Base-by-base conservation (phyloP, 495 filamentous ascomycete species). In the Apodospora peruviana region DNA sequence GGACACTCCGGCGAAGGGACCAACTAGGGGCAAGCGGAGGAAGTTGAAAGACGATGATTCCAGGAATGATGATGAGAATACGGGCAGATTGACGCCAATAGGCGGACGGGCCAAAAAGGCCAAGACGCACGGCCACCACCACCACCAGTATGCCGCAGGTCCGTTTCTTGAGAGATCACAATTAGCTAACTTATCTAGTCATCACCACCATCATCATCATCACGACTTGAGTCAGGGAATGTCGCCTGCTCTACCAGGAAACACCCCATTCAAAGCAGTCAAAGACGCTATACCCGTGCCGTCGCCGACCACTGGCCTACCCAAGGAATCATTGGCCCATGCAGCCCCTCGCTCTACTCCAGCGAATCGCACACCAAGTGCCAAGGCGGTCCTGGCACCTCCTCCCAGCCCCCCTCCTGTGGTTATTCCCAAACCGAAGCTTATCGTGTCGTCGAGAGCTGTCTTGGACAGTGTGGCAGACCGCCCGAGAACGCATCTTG, bases 401-500 rank as follows among this genome's bases (percentile, higher is more conserved):
- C 71, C 76, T 5, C 66, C 62, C 19, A 66, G 63, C n/a, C 65
- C 70, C 11, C 61, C 65, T 18, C 57, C 70, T 1, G 58, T 71
- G 3, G 52, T 59, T 55, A 73, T 67, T n/a, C 81, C 80, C 7
- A 81, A 87, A 51, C 80, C 79, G 39, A 81, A 77, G 37, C 78
- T 72, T 4, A 76, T 73, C 14, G 77, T 90, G 43, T 80, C 77
- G 11, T 82, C 83, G 2, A 75, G 87, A 52, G 74, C 76, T 0
- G 74, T 95, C 1, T 57, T 94, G 21, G 78, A 88, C 4, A 82
- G 75, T 27, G 80, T 91, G 10, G 76, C 82, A 1, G 66, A 86
- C 43, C 76, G 81, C 8, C 84, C 86, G 3, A 86, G 90, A 2
- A 74, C 77, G n/a, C 90, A 96, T 56, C 78, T 96, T 10, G 90